Base-by-base conservation (phyloP, 2,329 filamentous ascomycete species). In the Penicillium oxalicum region DNA sequence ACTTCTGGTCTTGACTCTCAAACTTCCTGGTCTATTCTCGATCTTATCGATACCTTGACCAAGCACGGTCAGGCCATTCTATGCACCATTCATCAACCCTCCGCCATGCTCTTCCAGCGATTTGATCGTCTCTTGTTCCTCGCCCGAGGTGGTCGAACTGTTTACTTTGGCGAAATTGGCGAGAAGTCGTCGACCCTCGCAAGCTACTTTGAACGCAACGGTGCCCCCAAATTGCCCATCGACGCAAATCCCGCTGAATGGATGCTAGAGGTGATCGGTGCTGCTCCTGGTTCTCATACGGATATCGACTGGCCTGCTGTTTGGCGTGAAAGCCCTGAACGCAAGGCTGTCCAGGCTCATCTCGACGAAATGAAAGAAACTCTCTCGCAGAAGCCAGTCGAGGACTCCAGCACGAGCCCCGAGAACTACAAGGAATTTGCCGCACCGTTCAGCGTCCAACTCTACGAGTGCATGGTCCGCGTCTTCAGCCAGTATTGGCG, bases 21-120 rank as follows among this genome's bases (percentile, higher is more conserved):
- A 69, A 95, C 91, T 1, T 91, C 90, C 0, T 96, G 89, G 88
- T 87, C 88, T 55, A 95, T 96, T 64, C 78, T 90, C 40, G 85
- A 89, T 66, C 79, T 96, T 9, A 79, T 97, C 36, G 86, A 94
- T 70, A 95, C 94, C 70, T 77, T 96, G 32, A 89, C 89, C 60
- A 87, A 91, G 68, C 86, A 83, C 54, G 91, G 91, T 12, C 89
- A 94, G 66, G 91, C 91, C 44, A 88, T 96, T 69, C 82, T 96
- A n/a, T 95, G 90, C 73, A 96, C 91, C 0, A 96, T 96, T 52
- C 91, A 97, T 68, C 91, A 97, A 69, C 91, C 91, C n/a, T 94
- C 88, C 11, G 90, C 91, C 32, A 90, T 95, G 79, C 78, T 96
- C 45, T 95, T 96, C 75, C 88, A 95, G 67, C 86, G 88, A 50